A percentile compares a stretch with the other conserved stretches of the same genome.
Evolutionary conservation across 23 red algal genomes (phyloP).

Genomic region (Gracilaria domingensis): DNA sequence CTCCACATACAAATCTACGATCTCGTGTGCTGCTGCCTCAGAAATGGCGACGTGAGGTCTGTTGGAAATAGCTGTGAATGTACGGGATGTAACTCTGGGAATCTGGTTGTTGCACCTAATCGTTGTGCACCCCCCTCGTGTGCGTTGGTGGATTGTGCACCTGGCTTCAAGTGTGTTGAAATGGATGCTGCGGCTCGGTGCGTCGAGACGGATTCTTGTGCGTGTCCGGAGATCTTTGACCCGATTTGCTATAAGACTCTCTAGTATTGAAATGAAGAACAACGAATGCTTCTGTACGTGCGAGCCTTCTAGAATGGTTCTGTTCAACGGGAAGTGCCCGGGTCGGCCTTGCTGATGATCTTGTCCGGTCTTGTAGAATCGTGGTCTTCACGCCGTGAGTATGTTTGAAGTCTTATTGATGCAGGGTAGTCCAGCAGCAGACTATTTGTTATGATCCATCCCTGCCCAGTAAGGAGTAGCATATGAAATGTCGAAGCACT

Average conservation of each 20-base stretch:
- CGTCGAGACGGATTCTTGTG: background rate
- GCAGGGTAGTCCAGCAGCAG: no score
- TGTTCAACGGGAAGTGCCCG: background rate
- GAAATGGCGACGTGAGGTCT: background rate
- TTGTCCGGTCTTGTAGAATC: no score
- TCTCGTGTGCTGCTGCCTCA: background rate
- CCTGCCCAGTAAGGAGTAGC: no score
- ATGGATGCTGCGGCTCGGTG: background rate
- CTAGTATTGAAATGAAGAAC: background rate
- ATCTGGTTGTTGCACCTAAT: background rate
- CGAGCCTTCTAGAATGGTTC: background rate
- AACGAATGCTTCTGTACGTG: slow-evolving; percentile 17
- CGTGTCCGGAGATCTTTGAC: background rate
- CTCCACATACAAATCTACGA: background rate
- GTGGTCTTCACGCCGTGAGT: no score
- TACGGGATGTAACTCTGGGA: background rate
- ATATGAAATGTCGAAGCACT: no score
- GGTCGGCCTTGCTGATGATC: no score
- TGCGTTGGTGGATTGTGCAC: background rate
- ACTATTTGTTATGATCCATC: no score
- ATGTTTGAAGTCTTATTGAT: no score
- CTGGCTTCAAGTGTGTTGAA: background rate
- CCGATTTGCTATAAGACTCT: background rate
- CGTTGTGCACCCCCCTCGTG: background rate
- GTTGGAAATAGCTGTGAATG: slow-evolving; percentile 5